phyloP scores from a whole-genome alignment of 2,329 filamentous ascomycete species.

The Ophiocordyceps australis region DNA sequence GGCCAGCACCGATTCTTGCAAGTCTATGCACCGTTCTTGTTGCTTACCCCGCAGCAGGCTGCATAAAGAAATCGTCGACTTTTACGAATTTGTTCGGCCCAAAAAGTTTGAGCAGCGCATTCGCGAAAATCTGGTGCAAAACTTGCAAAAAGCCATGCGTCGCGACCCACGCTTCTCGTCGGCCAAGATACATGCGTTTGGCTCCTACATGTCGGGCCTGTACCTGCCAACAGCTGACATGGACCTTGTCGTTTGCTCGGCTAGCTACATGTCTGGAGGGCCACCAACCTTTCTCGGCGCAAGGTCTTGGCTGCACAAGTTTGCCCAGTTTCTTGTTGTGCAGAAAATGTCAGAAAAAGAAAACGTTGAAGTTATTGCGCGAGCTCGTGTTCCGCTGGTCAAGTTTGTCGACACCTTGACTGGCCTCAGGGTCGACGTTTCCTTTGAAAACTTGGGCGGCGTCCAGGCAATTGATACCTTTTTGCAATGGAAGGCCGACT shows the following conservation, averaged over 20 bases:
- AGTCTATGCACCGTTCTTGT: no score
- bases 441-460: conserved; percentile 82
- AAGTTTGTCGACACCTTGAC: conserved; percentile 74
- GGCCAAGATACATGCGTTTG: conserved; percentile 57
- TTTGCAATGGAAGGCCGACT: conserved; percentile 56
- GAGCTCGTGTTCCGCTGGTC: conserved; percentile 76
- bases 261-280: conserved; percentile 34
- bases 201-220: conserved; percentile 80
- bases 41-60: conserved; percentile 30
- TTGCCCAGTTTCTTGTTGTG: conserved; percentile 39
- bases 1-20: background rate
- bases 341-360: conserved; percentile 36
- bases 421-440: conserved; percentile 74
- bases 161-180: conserved; percentile 31
- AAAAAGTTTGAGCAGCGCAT: conserved; percentile 59
- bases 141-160: conserved; percentile 43
- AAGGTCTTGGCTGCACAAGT: conserved; percentile 40
- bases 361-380: conserved; percentile 48
- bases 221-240: conserved; percentile 66
- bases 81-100: conserved; percentile 72
- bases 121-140: conserved; percentile 52
- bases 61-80: conserved; percentile 80
- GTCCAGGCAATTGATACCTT: conserved; percentile 69
- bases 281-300: conserved; percentile 25
- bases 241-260: conserved; percentile 67